Conservation (phyloP, 768 basidiomycete genomes). For the Pilatotrama ljubarskyi region DNA sequence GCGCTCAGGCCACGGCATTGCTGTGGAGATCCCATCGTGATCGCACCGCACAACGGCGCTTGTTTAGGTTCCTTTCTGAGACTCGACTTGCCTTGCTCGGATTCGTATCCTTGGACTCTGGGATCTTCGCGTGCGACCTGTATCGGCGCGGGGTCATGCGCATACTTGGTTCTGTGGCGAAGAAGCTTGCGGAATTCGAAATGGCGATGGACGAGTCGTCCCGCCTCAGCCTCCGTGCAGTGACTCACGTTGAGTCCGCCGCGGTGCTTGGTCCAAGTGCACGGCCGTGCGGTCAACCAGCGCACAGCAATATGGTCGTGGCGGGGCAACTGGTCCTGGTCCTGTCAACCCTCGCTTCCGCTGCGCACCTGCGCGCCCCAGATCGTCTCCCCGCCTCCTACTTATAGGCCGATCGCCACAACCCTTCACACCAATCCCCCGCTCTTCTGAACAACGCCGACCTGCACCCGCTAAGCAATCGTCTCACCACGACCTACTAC, state of each 20-base stretch:
- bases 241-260: constrained; percentile 10
- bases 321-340: constrained; percentile 2
- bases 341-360: neutral
- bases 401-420: constrained; percentile 9
- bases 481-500: neutral
- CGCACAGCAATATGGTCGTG: neutral
- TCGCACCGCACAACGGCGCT: neutral
- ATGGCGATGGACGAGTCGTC: neutral
- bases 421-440: constrained; percentile 7
- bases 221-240: constrained; percentile 3
- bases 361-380: constrained; percentile 1
- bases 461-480: neutral
- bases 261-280: neutral
- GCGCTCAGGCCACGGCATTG: neutral
- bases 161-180: constrained; percentile 7
- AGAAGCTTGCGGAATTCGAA: constrained; percentile 7
- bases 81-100: neutral
- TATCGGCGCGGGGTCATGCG: neutral
- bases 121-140: neutral
- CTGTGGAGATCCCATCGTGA: neutral
- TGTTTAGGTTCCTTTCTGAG: constrained; percentile 10
- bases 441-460: neutral
- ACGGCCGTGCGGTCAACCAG: constrained; percentile 1
- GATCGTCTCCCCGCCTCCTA: constrained; percentile 14
- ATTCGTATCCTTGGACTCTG: neutral